Conservation (phyloP, 2,329 filamentous ascomycete species). For the Pestalotiopsis sp. region DNA sequence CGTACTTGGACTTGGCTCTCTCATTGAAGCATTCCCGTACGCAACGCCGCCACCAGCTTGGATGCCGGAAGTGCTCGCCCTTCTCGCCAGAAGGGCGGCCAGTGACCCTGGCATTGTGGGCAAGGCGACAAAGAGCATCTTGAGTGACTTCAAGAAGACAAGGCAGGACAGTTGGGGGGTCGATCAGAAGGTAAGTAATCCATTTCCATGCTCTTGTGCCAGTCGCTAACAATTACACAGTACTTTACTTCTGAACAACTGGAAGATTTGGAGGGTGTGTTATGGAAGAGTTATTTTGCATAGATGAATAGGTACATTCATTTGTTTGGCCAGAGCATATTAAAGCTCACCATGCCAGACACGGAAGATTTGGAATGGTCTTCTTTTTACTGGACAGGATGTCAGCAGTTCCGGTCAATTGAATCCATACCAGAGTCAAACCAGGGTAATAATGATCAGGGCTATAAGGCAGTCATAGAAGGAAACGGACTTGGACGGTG, state of each 20-base stretch:
- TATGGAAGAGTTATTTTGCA: constrained; percentile 99
- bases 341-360: background rate
- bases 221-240: constrained; percentile 42
- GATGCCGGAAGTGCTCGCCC: constrained; percentile 92
- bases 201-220: background rate
- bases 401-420: background rate
- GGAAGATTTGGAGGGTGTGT: constrained; percentile 91
- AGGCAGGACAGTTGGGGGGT: constrained; percentile 98
- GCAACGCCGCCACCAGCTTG: constrained; percentile 87
- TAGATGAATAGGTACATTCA: constrained; percentile 43
- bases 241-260: constrained; percentile 90
- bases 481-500: background rate
- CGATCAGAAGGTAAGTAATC: constrained; percentile 84
- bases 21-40: constrained; percentile 96
- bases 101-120: constrained; percentile 90
- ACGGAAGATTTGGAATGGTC: background rate
- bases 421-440: background rate
- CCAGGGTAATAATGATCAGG: background rate
- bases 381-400: background rate
- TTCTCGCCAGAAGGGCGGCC: constrained; percentile 81
- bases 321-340: background rate
- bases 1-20: constrained; percentile 84
- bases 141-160: constrained; percentile 99
- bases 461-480: background rate
- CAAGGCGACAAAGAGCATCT: constrained; percentile 90